Base-by-base conservation (phyloP, 345 rosid genomes). In the Gossypium longicalyx region DNA sequence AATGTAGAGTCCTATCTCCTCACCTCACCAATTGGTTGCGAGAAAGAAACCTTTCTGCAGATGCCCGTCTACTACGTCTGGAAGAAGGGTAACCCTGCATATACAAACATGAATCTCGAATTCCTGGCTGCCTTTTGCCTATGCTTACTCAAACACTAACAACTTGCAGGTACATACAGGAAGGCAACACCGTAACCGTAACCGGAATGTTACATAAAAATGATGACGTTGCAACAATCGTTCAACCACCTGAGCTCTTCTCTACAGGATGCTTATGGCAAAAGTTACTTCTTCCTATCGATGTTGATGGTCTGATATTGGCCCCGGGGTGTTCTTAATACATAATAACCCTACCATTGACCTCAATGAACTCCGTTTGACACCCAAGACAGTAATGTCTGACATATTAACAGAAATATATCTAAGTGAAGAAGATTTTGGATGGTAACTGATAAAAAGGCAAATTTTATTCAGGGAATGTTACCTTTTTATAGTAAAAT, bases 191-290 rank as follows among this genome's bases (percentile, higher is more conserved):
- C 11, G 84, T 85, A 16, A 84, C 85, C n/a, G 87, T 85, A 19
- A 49, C 78, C 0, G 91, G 89, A 60, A 74, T 77, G 77, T 41
- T 85, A 77, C 75, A n/a, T 9, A 84, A 74, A 76, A 66, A 76
- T 72, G 70, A 78, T 57, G 86, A 75, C 12, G 48, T 20, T 2
- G n/a, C 75, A 82, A 82, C 68, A 82, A 85, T 87, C 65, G 79
- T 85, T 63, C 82, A 82, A 75, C 86, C 85, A 17, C 84, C 81
- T 1, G 85, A 82, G 73, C 38, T 78, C 25, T 47, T 87, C 68
- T 82, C 84, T 7, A 84, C 91, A 10, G 87, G 89, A 65, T 87
- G 86, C 58, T 66, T 82, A 19, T 87, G 87, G 86, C 76, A n/a
- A 67, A 78, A 79, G 80, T 67, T 87, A 22, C 79, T 87, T 70